Evolutionary conservation across 2,329 filamentous ascomycete genomes (phyloP), one percentile per base, ranked within the genome.

Genomic region (Cordyceps sp.): DNA sequence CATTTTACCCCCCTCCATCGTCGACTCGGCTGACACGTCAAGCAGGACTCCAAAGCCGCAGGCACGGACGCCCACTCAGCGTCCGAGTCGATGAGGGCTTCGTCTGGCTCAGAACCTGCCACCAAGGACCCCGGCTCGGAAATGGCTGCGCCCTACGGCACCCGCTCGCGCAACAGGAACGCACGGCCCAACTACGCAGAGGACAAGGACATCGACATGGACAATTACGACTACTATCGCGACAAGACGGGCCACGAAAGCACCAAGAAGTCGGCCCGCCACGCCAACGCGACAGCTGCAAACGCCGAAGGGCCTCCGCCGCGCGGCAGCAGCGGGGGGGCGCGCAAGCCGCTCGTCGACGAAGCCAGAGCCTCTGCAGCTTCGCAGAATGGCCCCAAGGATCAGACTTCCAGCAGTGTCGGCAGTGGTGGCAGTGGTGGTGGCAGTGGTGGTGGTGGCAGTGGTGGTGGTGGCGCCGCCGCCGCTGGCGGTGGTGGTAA

Each of bases 101-200:
- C 65, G 36, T 56, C 58, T 36, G 58, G 55, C 36, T 60, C 62
- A 34, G 63, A 63, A 40, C 47, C 54, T 37, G 49, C 57, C 30
- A 48, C 56, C 36, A 71, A 66, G 48, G 69, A 72, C 37, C 53
- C 50, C 40, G 57, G 58, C 40, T 50, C 59, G 43, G 66, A 68
- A 41, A 60, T 50, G 36, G 62, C 78, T 31, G 75, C 73, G 43
- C 76, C 74, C 30, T 94, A 98, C 57, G 88, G 88, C 48, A 98
- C 90, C 52, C 79, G 86, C 46, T 94, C 86, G 45, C 80, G 90
- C 53, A 93, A 93, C 57, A 78, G 86, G 48, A 73, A 69, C 42
- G 69, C 79, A 44, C 80, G 90, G 43, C 76, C 79, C 42, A 98
- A 98, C 57, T 98, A 98, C 56, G 88, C 90, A 31, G 90, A 98